phyloP scores from a whole-genome alignment of 2,329 filamentous ascomycete genomes.

The Xylaria sp. region DNA sequence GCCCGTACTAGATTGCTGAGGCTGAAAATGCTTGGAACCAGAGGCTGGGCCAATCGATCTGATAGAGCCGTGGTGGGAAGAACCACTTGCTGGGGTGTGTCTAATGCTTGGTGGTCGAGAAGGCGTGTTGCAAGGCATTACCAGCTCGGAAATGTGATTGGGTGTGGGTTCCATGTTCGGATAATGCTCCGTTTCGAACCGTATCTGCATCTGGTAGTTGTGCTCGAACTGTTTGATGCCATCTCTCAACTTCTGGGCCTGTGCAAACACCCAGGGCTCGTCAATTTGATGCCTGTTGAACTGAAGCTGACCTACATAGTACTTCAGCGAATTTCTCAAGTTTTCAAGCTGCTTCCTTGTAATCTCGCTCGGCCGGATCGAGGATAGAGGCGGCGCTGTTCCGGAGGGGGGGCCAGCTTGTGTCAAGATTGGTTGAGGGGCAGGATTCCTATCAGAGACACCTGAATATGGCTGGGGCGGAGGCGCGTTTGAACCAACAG shows the following conservation, averaged over 20 bases:
- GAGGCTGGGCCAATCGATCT: slow-evolving; percentile 33
- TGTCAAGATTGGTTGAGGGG: slow-evolving; percentile 18
- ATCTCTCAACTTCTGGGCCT: slow-evolving; percentile 54
- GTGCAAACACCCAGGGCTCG: slow-evolving; percentile 44
- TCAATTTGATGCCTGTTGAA: slow-evolving; percentile 73
- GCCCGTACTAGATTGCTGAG: slow-evolving; percentile 35
- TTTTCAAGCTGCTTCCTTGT: slow-evolving; percentile 66
- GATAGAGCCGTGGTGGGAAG: slow-evolving; percentile 41
- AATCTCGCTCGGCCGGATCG: slow-evolving; percentile 69
- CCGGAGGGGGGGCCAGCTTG: slow-evolving; percentile 33
- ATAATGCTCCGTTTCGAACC: slow-evolving; percentile 33
- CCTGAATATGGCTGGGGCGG: slow-evolving; percentile 26
- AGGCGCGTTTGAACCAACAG: slow-evolving; percentile 18
- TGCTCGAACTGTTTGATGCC: slow-evolving; percentile 63
- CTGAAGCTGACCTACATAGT: slow-evolving; percentile 66
- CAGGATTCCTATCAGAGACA: slow-evolving; percentile 7
- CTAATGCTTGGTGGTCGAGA: slow-evolving; percentile 46
- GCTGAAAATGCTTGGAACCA: slow-evolving; percentile 34
- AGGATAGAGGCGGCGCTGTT: slow-evolving; percentile 61
- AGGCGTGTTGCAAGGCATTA: slow-evolving; percentile 35
- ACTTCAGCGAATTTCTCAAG: slow-evolving; percentile 64
- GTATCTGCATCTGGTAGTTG: slow-evolving; percentile 55
- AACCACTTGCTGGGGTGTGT: slow-evolving; percentile 39
- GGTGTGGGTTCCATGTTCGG: slow-evolving; percentile 36
- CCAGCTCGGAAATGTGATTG: slow-evolving; percentile 28